Conservation (phyloP, 2,329 filamentous ascomycete genomes). For the Paradendryphiella salina region DNA sequence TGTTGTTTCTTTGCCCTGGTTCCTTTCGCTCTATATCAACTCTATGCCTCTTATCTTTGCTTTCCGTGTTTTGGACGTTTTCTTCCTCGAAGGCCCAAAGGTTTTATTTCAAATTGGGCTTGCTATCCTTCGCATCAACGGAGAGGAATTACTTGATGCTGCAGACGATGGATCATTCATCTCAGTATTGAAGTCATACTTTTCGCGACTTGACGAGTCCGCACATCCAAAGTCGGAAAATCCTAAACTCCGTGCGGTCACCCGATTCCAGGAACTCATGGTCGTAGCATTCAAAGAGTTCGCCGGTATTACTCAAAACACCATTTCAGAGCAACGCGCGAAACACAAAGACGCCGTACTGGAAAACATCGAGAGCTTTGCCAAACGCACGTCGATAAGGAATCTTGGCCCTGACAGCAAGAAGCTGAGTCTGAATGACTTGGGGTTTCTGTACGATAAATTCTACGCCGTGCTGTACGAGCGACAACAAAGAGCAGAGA, state of each 20-base stretch:
- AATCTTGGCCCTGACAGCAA: conserved; percentile 97
- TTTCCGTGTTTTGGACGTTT: conserved; percentile 93
- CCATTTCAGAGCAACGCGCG: conserved; percentile 81
- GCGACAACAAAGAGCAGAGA: conserved; percentile 77
- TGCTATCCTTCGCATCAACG: conserved; percentile 96
- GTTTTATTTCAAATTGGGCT: conserved; percentile 95
- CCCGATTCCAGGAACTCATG: conserved; percentile 96
- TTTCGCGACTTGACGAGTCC: conserved; percentile 88
- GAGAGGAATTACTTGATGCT: conserved; percentile 91
- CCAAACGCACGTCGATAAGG: conserved; percentile 92
- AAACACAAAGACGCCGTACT: conserved; percentile 95
- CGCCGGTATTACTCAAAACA: conserved; percentile 89
- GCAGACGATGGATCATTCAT: conserved; percentile 96
- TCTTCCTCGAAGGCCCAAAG: conserved; percentile 97
- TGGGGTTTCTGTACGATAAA: conserved; percentile 88
- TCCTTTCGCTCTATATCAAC: conserved; percentile 97
- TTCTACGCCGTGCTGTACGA: conserved; percentile 94
- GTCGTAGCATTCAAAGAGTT: conserved; percentile 99
- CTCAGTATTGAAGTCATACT: conserved; percentile 92
- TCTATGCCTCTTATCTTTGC: conserved; percentile 98
- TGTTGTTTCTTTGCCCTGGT: conserved; percentile 96
- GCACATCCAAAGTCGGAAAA: conserved; percentile 96
- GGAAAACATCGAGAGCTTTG: conserved; percentile 95
- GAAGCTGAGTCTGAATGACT: conserved; percentile 78
- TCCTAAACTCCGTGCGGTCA: conserved; percentile 89